Percentiles rank a stretch among this genome's conserved stretches.
phyloP scores from a whole-genome alignment of 148 eudicot genomes.

The Vaccinium myrtillus region DNA sequence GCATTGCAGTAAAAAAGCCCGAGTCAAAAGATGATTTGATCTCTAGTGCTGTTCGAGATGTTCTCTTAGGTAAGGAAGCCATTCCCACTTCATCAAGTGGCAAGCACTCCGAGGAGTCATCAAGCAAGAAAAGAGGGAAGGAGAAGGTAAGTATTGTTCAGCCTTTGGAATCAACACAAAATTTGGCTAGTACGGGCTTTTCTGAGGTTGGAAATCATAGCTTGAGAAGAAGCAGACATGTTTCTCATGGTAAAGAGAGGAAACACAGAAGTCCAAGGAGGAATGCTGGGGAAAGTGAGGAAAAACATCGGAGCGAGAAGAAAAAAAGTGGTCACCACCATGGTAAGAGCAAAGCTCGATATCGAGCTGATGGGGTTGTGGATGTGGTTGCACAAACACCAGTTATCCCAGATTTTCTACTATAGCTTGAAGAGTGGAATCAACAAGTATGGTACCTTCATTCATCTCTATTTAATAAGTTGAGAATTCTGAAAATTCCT shows the following conservation, averaged over 20 bases:
- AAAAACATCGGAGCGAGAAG: constrained; percentile 44
- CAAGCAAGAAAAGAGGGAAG: constrained; percentile 52
- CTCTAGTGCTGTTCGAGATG: constrained; percentile 76
- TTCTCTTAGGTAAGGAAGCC: constrained; percentile 54
- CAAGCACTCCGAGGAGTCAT: constrained; percentile 32
- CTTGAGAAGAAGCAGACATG: constrained; percentile 53
- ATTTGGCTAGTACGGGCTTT: constrained; percentile 19
- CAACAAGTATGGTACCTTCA: no score
- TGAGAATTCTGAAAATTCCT: no score
- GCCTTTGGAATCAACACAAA: constrained; percentile 28
- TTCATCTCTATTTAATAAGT: no score
- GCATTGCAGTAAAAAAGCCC: constrained; percentile 33
- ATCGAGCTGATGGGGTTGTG: constrained; percentile 37
- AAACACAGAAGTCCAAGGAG: constrained; percentile 41
- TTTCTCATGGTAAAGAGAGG: constrained; percentile 53
- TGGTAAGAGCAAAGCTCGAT: constrained; percentile 47
- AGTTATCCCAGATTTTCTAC: no score
- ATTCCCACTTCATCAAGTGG: constrained; percentile 37
- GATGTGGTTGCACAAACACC: constrained; percentile 37
- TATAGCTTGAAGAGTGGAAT: no score
- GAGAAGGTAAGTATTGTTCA: constrained; percentile 35
- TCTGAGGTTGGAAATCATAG: constrained; percentile 31
- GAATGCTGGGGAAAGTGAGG: constrained; percentile 41
- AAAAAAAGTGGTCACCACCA: constrained; percentile 52
- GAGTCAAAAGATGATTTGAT: constrained; percentile 47